Base-by-base conservation (phyloP, 1,139 yeast genomes). In the Debaryomyces udenii region DNA sequence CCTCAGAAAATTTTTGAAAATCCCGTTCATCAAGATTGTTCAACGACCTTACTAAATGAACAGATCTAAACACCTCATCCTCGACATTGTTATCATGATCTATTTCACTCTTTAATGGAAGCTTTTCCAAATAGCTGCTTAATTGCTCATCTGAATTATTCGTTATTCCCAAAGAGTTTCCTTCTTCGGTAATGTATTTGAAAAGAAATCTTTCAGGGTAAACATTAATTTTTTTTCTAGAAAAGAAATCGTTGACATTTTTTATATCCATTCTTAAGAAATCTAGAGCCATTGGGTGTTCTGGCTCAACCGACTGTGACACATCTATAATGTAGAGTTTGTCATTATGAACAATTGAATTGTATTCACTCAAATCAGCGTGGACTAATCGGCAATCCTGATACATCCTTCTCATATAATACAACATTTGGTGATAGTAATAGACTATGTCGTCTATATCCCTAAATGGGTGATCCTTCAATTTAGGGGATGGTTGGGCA, bases 241-340 rank as follows among this genome's bases (percentile, higher is more conserved):
- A 70, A 56, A 94, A 94, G 61, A 84, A 94, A 54, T 87, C 94
- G 57, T 90, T 93, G 14, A 93, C 90, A 56, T 94, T 94, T 62
- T 91, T 93, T 56, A 94, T 91, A 64, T 94, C 99, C 99, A 93
- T 93, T 58, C 99, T 74, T 45, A 94, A 67, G 58, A 94, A 94
- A 59, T 93, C 98, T 46, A 93, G 72, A 33, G 96, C 87, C 87
- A 89, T 90, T 5, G 98, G 99, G 62, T 94, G 99, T 53, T 91
- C 97, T 16, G 96, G 98, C 61, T 94, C 98, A 20, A 94, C 99
- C 27, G 95, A 84, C 60, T 94, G 99, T 1, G 98, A 91, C 15
- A 94, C 99, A 68, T 94, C 99, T 52, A 94, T 88, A 44, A 94
- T 88, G 64, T 86, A 90, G 27, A 94, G 68, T 55, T 81, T 78